Evolutionary conservation across 305 asterid species (phyloP).

Genomic region (Solanum hybrid): DNA sequence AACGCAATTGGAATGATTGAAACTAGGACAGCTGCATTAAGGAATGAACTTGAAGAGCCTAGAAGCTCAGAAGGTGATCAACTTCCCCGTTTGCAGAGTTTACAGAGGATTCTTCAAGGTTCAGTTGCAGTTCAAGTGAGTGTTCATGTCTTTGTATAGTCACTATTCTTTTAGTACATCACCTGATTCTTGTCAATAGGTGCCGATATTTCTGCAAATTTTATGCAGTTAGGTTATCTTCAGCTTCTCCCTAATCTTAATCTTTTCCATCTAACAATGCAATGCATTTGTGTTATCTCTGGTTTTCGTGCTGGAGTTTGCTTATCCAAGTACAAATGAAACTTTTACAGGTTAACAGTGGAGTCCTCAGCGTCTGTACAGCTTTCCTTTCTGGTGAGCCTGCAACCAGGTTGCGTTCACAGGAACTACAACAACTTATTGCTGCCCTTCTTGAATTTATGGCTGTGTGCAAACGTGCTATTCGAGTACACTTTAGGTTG

Average conservation of each 20-base stretch:
- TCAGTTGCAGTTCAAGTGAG: conserved; percentile 98
- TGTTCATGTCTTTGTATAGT: not conserved
- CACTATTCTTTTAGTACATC: not conserved
- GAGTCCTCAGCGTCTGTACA: conserved; percentile 94
- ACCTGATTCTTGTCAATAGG: not conserved
- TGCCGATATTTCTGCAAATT: not conserved
- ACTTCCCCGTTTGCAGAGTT: conserved; percentile 95
- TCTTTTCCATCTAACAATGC: not conserved
- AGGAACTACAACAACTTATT: conserved; percentile 90
- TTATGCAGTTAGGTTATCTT: not conserved
- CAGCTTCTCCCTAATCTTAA: not conserved
- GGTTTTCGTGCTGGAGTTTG: not conserved
- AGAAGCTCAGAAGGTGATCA: conserved; percentile 99
- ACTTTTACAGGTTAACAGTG: conserved; percentile 80
- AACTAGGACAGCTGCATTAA: conserved; percentile 89
- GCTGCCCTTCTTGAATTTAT: conserved; percentile 96
- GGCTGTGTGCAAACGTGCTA: conserved; percentile 99
- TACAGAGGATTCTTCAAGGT: conserved; percentile 98
- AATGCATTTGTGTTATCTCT: not conserved
- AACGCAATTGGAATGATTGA: conserved; percentile 99
- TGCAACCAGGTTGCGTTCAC: conserved; percentile 94
- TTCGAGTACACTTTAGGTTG: conserved; percentile 85
- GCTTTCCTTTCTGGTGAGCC: conserved; percentile 99
- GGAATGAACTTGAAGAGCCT: conserved; percentile 98
- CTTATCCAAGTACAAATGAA: not conserved